These are phyloP conservation scores for Hypoxylon sp. DNA, from an alignment of 2,329 filamentous ascomycete species.

Conservation along the genomic window DNA sequence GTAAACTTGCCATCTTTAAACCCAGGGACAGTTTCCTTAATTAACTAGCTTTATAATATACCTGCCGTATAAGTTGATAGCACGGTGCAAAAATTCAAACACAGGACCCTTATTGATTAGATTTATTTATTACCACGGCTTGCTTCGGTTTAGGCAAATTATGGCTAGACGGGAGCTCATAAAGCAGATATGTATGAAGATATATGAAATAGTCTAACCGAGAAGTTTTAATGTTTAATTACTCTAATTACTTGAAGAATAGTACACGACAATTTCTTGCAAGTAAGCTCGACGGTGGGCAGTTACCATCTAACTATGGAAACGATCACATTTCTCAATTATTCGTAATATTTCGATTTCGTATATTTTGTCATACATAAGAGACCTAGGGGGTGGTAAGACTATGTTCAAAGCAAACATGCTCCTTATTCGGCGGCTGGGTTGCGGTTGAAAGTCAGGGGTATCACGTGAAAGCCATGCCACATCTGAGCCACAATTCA, in stretches of 20 bases:
- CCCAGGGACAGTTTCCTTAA: neutral
- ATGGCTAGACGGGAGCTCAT: neutral
- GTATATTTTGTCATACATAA: neutral
- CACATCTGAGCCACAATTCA: constrained; percentile 10
- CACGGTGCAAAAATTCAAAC: neutral
- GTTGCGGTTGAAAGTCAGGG: constrained; percentile 17
- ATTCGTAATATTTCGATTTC: neutral
- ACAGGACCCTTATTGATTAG: neutral
- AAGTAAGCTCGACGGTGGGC: neutral
- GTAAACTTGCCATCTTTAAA: neutral
- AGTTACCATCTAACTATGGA: neutral
- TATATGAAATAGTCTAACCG: neutral
- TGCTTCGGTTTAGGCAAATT: neutral
- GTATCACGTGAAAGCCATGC: constrained; percentile 30
- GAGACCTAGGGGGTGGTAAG: neutral
- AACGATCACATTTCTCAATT: neutral
- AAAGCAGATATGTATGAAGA: neutral
- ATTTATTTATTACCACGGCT: neutral
- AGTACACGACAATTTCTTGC: neutral
- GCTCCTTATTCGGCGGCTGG: neutral
- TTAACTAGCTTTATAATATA: neutral
- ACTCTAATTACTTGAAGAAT: neutral
- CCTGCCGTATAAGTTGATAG: neutral
- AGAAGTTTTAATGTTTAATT: neutral
- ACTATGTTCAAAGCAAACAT: neutral